These are phyloP conservation scores for Penicillium italicum DNA, from an alignment of 2,329 filamentous ascomycete species.

Conservation along the genomic window DNA sequence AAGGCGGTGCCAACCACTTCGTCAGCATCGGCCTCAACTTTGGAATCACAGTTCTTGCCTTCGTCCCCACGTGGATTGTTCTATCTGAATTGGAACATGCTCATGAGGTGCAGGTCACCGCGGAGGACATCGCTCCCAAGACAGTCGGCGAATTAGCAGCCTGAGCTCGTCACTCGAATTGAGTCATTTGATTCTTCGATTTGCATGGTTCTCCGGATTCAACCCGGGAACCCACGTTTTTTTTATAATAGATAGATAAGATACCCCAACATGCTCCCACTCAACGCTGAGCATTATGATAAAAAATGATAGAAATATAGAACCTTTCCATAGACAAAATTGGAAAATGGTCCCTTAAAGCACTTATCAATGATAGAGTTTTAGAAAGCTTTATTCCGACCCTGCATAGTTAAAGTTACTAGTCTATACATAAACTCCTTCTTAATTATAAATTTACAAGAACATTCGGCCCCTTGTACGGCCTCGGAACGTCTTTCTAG, in stretches of 20 bases:
- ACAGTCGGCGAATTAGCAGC: background rate
- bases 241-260: constrained; percentile 4
- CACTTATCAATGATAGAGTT: no score
- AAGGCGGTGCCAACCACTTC: constrained; percentile 23
- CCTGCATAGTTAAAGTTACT: no score
- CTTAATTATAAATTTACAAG: no score
- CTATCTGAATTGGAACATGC: constrained; percentile 23
- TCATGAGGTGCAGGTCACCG: constrained; percentile 23
- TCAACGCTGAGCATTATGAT: constrained; percentile 10
- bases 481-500: no score
- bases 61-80: constrained; percentile 25
- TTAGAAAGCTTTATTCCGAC: no score
- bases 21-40: constrained; percentile 27
- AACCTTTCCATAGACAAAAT: background rate
- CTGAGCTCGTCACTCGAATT: background rate
- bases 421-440: no score
- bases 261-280: constrained; percentile 8
- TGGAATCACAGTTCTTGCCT: constrained; percentile 21
- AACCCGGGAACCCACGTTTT: background rate
- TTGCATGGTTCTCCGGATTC: constrained; percentile 1
- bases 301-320: constrained; percentile 3
- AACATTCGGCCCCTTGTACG: no score
- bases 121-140: constrained; percentile 9
- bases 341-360: no score
- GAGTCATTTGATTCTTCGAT: background rate